These are phyloP conservation scores for Neonectria faginata DNA, from an alignment of 2,329 filamentous ascomycete species.

Conservation along the genomic window DNA sequence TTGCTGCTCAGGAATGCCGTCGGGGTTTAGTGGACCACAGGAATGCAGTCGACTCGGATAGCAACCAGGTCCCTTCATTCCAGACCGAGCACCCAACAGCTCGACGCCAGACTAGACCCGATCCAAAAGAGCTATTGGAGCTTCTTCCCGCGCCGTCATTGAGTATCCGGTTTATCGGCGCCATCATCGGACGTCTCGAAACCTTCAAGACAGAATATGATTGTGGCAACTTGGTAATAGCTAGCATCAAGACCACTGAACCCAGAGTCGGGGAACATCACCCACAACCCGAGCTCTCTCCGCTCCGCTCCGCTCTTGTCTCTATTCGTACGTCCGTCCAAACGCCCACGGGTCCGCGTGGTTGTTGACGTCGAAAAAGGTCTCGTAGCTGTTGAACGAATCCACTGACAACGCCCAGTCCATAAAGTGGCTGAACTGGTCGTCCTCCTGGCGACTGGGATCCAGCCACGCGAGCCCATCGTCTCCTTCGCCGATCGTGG, in stretches of 20 bases:
- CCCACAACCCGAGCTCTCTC: background rate
- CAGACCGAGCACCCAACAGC: constrained; percentile 13
- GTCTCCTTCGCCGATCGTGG: background rate
- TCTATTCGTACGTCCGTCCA: background rate
- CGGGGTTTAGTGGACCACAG: background rate
- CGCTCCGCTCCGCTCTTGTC: background rate
- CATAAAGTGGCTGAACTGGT: constrained; percentile 40
- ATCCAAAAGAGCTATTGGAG: constrained; percentile 27
- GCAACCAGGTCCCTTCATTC: constrained; percentile 19
- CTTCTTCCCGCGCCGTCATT: background rate
- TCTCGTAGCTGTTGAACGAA: constrained; percentile 43
- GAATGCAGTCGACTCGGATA: constrained; percentile 2
- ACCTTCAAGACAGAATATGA: background rate
- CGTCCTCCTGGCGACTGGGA: constrained; percentile 33
- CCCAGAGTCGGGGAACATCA: background rate
- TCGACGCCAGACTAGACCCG: constrained; percentile 18
- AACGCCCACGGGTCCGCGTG: constrained; percentile 5
- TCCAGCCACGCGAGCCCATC: constrained; percentile 41
- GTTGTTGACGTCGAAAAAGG: constrained; percentile 34
- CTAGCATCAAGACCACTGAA: background rate
- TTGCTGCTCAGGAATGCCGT: background rate
- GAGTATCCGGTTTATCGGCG: background rate
- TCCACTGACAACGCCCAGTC: constrained; percentile 47
- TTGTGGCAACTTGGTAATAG: background rate
- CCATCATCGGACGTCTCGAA: background rate